Base-by-base conservation (phyloP, 2,329 filamentous ascomycete species). In the Microdochium nivale region DNA sequence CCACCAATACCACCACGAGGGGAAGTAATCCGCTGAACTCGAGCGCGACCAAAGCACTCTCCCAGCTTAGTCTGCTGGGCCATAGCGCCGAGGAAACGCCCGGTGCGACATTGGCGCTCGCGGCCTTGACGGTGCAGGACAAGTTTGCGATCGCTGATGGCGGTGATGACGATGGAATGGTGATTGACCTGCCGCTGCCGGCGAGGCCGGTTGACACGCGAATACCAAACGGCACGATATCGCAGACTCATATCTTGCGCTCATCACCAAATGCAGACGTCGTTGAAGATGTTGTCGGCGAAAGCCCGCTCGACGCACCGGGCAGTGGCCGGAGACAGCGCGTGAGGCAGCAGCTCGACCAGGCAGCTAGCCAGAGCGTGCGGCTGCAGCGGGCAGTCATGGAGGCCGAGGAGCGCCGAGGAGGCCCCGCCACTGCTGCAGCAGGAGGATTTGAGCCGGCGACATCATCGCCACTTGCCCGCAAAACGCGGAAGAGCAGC, bases 301-400 rank as follows among this genome's bases (percentile, higher is more conserved):
- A 83, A 58, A 81, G 78, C 52, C 80, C 81, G 0, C 65, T 58
- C 9, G 63, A 77, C 56, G 78, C 78, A 14, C 80, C 79, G 1
- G 80, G 79, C 2, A 82, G 78, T 55, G 80, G 79, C 1, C 72
- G 70, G 9, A 66, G 78, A 48, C 70, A 72, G 25, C 68, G 61
- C 3, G 60, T 77, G 14, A 21, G 40, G 21, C 40, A 44, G 40
- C 64, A 61, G 14, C 59, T 66, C 8, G 65, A 62, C 32, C 66
- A 64, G 0, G 65, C 65, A 1, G 53, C 71, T 8, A 68, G 65
- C 1, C 74, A 70, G 2, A 74, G 70, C 23, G 63, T 67, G 0
- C 67, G 69, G n/a, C 59, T 80, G 16, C 72, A 76, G 46, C 65
- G 69, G 50, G 63, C 70, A 0, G 51, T 76, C 0, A 59, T 62